A percentile compares a stretch with the other conserved stretches of the same genome.
These are phyloP conservation scores for Tetrahymena elliotti DNA, from an alignment of 73 alveolate species.

Conservation along the genomic window DNA sequence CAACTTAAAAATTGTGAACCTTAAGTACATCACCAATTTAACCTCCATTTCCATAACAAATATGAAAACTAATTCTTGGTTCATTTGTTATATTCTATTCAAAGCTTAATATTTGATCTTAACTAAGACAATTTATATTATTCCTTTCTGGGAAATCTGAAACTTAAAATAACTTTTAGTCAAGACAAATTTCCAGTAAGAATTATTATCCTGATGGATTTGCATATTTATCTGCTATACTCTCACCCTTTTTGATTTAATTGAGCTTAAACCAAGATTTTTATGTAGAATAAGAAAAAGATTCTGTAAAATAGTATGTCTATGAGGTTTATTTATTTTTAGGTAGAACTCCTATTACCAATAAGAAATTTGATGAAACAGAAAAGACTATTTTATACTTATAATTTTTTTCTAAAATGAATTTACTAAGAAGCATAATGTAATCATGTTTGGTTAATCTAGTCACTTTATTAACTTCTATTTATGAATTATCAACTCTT, in stretches of 20 bases:
- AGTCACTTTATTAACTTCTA: not conserved
- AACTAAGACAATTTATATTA: not conserved
- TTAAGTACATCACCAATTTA: not conserved
- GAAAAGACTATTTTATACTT: not conserved
- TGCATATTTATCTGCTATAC: not conserved
- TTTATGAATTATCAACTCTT: not conserved
- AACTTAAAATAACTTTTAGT: not conserved
- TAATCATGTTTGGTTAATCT: not conserved
- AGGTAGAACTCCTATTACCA: not conserved
- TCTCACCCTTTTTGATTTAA: not conserved
- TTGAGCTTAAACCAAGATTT: not conserved
- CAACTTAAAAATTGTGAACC: not conserved
- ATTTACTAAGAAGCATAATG: not conserved
- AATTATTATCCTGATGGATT: not conserved
- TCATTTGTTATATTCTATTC: not conserved
- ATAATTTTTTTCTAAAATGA: no score
- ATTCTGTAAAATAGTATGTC: not conserved
- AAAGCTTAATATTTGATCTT: not conserved
- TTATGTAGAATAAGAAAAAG: not conserved
- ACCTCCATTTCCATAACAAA: not conserved
- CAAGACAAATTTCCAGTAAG: not conserved
- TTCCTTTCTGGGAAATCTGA: not conserved
- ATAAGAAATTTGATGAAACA: not conserved
- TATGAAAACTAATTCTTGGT: not conserved
- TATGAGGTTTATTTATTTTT: not conserved